Percentiles rank a stretch among this genome's conserved stretches.
These are phyloP conservation scores for Peronospora tabacina DNA, from an alignment of 352 stramenopile genomes.

Conservation along the genomic window DNA sequence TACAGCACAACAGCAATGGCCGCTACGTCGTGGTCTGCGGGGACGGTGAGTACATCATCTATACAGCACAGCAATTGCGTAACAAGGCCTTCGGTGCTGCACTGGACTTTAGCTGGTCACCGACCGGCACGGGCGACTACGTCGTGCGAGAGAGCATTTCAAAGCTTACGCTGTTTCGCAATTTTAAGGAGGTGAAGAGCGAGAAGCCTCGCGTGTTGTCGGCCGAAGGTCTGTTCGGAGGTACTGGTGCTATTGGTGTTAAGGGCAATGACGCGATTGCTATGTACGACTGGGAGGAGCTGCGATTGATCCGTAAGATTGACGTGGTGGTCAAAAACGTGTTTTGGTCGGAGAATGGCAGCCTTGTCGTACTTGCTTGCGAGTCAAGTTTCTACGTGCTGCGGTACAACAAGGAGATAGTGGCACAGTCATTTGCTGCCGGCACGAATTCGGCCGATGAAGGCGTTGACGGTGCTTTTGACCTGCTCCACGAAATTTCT, in stretches of 20 bases:
- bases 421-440: slow-evolving; percentile 84
- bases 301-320: slow-evolving; percentile 96
- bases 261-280: slow-evolving; percentile 94
- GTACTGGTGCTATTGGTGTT: slow-evolving; percentile 90
- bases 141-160: slow-evolving; percentile 95
- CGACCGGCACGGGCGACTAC: slow-evolving; percentile 96
- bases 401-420: slow-evolving; percentile 88
- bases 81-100: slow-evolving; percentile 96
- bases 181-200: slow-evolving; percentile 96
- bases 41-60: slow-evolving; percentile 99
- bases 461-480: slow-evolving; percentile 96
- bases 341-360: slow-evolving; percentile 96
- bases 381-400: slow-evolving; percentile 96
- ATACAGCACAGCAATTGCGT: slow-evolving; percentile 93
- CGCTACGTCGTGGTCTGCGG: slow-evolving; percentile 97
- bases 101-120: slow-evolving; percentile 98
- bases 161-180: slow-evolving; percentile 96
- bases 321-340: slow-evolving; percentile 95
- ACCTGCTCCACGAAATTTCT: slow-evolving; percentile 95
- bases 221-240: slow-evolving; percentile 95
- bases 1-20: slow-evolving; percentile 98
- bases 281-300: slow-evolving; percentile 99
- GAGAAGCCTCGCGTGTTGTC: slow-evolving; percentile 91
- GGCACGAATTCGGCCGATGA: slow-evolving; percentile 88
- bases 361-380: slow-evolving; percentile 93